A percentile compares a stretch with the other conserved stretches of the same genome.
These are phyloP conservation scores for Plantago major DNA, from an alignment of 257 asterid species.

Conservation along the genomic window DNA sequence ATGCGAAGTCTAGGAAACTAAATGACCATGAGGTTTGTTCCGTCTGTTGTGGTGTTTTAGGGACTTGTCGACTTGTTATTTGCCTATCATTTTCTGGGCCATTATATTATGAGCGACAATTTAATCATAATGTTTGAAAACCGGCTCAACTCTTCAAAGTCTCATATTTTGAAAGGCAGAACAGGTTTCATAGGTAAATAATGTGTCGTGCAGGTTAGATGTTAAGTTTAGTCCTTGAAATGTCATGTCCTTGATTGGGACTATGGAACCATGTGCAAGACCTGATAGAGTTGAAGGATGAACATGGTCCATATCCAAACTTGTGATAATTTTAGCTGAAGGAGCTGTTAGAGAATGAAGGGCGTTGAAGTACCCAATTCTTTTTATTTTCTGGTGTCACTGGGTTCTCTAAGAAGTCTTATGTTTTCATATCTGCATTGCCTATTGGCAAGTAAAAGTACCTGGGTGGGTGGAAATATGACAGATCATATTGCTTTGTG, in stretches of 20 bases:
- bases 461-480: too few species aligned
- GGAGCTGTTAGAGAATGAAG: neutral
- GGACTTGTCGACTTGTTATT: too few species aligned
- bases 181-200: too few species aligned
- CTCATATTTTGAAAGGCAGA: too few species aligned
- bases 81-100: too few species aligned
- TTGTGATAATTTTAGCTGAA: slow-evolving; percentile 1
- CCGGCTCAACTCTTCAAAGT: too few species aligned
- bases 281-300: neutral
- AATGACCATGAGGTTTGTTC: neutral
- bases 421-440: too few species aligned
- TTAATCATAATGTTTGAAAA: too few species aligned
- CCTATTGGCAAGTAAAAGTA: too few species aligned
- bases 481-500: neutral
- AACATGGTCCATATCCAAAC: neutral
- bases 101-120: too few species aligned
- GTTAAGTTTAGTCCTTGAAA: neutral
- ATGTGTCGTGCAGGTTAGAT: too few species aligned
- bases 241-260: neutral
- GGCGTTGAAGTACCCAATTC: neutral
- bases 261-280: neutral
- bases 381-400: neutral
- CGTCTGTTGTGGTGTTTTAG: too few species aligned
- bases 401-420: neutral
- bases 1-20: neutral